These are phyloP conservation scores for Boletus pseudo-olivaceus DNA, from an alignment of 768 basidiomycete species.

Conservation along the genomic window DNA sequence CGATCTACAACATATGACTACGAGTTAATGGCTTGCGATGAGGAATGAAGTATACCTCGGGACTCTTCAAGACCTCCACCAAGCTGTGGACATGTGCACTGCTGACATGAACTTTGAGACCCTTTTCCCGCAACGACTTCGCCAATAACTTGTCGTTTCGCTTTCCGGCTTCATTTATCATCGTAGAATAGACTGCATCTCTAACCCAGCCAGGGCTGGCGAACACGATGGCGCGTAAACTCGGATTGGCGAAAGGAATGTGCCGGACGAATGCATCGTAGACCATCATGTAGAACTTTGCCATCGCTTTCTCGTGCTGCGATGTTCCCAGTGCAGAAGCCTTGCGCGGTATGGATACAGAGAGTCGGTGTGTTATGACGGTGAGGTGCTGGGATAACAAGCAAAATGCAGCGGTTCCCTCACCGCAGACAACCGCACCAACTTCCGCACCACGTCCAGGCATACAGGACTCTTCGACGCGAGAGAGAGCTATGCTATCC, in stretches of 20 bases:
- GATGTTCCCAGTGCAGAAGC: slow-evolving; percentile 75
- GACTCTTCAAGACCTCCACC: slow-evolving; percentile 90
- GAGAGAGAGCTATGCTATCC: slow-evolving; percentile 83
- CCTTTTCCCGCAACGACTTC: slow-evolving; percentile 73
- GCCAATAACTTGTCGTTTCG: slow-evolving; percentile 83
- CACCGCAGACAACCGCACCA: slow-evolving; percentile 93
- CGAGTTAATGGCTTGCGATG: not conserved
- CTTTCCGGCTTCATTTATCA: slow-evolving; percentile 75
- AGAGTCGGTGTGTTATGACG: slow-evolving; percentile 84
- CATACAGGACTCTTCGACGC: slow-evolving; percentile 84
- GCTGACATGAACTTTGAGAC: slow-evolving; percentile 85
- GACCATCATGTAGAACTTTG: slow-evolving; percentile 77
- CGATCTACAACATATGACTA: slow-evolving; percentile 45
- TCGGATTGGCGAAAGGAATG: slow-evolving; percentile 73
- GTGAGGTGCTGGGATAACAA: slow-evolving; percentile 97
- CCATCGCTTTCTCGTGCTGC: slow-evolving; percentile 89
- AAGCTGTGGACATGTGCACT: slow-evolving; percentile 96
- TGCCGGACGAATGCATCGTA: slow-evolving; percentile 88
- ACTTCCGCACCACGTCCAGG: slow-evolving; percentile 97
- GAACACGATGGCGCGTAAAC: slow-evolving; percentile 87
- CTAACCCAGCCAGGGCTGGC: slow-evolving; percentile 96
- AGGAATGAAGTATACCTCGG: slow-evolving; percentile 60
- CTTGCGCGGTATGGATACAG: slow-evolving; percentile 87
- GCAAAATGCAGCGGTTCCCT: slow-evolving; percentile 93
- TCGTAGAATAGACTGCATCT: slow-evolving; percentile 81